Base-by-base conservation (phyloP, 139 green algal species). In the Coelastrella sp. region DNA sequence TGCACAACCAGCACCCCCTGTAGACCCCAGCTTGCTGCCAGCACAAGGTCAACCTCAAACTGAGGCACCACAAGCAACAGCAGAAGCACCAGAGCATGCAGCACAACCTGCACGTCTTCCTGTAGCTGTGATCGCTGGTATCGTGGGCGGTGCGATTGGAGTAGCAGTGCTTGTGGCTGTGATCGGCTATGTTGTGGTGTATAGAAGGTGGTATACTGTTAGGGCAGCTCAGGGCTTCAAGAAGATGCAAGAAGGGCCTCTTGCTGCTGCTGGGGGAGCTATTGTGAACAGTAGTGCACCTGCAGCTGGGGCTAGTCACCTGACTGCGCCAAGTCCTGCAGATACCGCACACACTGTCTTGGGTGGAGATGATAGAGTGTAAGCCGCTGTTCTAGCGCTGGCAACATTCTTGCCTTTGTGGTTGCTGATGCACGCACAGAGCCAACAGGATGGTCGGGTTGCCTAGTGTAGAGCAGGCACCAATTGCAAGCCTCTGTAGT, bases 211-310 rank as follows among this genome's bases (percentile, higher is more conserved):
- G 75, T 82, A 71, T 21, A 82, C 75, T 19, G 75, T 82, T 25
- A 38, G 75, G 53, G 75, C 75, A 3, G 75, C 75, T 17, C 34
- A 71, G 53, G 71, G 75, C 23, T 82, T 82, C 35, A 57, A 72
- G 53, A 82, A 82, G 75, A 82, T 82, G 51, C 75, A 82, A 1
- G 75, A 82, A 13, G 75, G 75, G 5, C 34, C 75, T 0, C 75
- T 82, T 37, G 75, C 75, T 50, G 75, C 75, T 53, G 51, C 75
- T 35, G 75, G 48, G 21, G 75, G 75, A 32, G 75, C 75, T 59
- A 53, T 43, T n/a, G 30, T 82, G 4, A 82, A 82, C 35, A 82
- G 75, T 45, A 82, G 75, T 64, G 45, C 75, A 15, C 75, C 75
- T 9, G 25, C 34, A 4, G 75, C 75, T 23, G 75, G 30, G 23